Conservation (phyloP, 306 rosid species). For the Carpinus fangiana region DNA sequence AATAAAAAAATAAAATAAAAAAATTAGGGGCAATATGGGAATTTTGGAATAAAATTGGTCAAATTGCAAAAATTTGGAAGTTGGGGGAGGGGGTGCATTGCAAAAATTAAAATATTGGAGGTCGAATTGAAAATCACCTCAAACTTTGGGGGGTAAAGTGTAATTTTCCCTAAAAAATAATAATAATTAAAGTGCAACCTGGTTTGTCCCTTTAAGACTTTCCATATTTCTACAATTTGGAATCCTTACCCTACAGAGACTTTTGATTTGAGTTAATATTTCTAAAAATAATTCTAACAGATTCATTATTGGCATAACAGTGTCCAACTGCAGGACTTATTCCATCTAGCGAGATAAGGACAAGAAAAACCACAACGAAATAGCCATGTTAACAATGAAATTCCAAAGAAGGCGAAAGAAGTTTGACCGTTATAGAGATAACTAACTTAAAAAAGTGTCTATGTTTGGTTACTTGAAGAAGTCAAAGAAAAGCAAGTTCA, state of each 20-base stretch:
- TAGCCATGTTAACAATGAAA: not conserved
- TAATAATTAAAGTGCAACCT: not conserved
- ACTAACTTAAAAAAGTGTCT: not conserved
- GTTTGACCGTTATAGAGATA: not conserved
- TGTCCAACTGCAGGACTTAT: not conserved
- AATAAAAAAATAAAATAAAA: no score
- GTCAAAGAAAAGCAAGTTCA: not conserved
- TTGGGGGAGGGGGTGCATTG: no score
- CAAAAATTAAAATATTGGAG: no score
- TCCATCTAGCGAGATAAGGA: constrained; percentile 2
- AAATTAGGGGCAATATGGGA: no score
- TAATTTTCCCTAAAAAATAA: no score
- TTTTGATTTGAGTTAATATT: not conserved
- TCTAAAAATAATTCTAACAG: not conserved
- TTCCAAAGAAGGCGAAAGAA: not conserved
- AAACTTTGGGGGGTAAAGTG: no score
- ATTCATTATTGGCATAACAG: not conserved
- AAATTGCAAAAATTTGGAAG: no score
- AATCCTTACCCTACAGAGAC: not conserved
- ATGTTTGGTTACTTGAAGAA: not conserved
- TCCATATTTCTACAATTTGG: not conserved
- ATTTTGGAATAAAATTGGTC: no score
- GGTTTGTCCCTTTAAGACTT: not conserved
- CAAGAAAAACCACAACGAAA: not conserved
- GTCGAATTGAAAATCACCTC: no score